phyloP scores from a whole-genome alignment of 345 rosid species.

The Lumnitzera littorea region DNA sequence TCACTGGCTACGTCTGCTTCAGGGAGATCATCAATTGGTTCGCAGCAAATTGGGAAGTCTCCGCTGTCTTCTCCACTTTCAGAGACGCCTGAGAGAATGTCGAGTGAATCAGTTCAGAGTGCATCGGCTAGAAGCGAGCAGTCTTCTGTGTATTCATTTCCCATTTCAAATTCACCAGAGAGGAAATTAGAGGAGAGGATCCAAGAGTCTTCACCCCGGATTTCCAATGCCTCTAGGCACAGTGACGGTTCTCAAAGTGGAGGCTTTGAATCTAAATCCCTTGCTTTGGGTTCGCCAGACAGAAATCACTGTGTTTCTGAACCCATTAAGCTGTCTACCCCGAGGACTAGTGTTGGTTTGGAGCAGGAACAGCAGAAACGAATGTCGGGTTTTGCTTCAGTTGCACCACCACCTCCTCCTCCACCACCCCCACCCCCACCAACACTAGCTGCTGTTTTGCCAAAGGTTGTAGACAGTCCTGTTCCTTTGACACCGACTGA shows the following conservation, averaged over 20 bases:
- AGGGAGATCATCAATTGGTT: not conserved
- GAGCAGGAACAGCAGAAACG: conserved; percentile 9
- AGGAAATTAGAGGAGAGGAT: too few species aligned
- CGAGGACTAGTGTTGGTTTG: conserved; percentile 12
- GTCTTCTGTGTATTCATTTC: too few species aligned
- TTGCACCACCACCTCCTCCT: conserved; percentile 30
- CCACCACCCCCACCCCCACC: conserved; percentile 26
- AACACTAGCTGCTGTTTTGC: conserved; percentile 20
- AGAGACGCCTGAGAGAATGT: conserved; percentile 40
- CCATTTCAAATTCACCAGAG: too few species aligned
- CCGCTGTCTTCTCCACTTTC: conserved; percentile 28
- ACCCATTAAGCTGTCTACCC: conserved; percentile 22
- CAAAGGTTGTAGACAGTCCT: conserved; percentile 24
- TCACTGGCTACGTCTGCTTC: conserved; percentile 10
- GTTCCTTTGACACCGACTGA: conserved; percentile 25
- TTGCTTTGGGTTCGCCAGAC: conserved; percentile 11
- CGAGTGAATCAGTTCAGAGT: not conserved
- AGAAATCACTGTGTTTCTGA: conserved; percentile 24
- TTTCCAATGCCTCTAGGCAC: too few species aligned
- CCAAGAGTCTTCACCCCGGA: too few species aligned
- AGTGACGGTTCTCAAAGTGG: not conserved
- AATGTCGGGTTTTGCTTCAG: conserved; percentile 14
- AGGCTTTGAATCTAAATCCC: conserved; percentile 4
- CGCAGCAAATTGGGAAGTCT: conserved; percentile 1
- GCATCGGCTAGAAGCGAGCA: too few species aligned